Evolutionary conservation across 768 basidiomycete genomes (phyloP), one percentile per base, ranked within the genome.

Genomic region (Psilocybe azurescens): DNA sequence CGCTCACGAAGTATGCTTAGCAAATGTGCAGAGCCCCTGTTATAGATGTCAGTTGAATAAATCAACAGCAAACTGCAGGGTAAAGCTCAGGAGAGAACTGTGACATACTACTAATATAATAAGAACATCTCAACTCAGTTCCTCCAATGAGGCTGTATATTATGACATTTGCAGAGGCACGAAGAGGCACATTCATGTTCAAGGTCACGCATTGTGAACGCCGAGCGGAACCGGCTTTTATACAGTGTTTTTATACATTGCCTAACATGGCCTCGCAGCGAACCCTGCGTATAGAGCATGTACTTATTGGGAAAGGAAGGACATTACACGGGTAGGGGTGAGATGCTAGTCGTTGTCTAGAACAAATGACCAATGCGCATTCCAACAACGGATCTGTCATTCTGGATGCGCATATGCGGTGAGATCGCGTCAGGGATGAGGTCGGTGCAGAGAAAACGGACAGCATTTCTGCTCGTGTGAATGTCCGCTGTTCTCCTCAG

Each of bases 161-260:
- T 20, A 20, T 51, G 36, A 38, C 38, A 52, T n/a, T 13, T 16
- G 41, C n/a, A 44, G 41, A 44, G 41, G 41, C 41, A 44, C 41
- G 14, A 44, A 16, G 41, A 14, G 33, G 33, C 33, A 36, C 32
- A 46, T 24, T n/a, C 57, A 58, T 30, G 29, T 28, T 14, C 36
- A 44, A 7, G 39, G 4, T 18, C 24, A 57, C 38, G 49, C 49
- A 32, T 38, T 36, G 38, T 50, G 58, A 59, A 52, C 28, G 33
- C 58, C 54, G 60, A 61, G 16, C 60, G 60, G 53, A 28, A 55
- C 60, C 60, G 47, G 60, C 47, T 9, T 61, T 61, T 53, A 61
- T 38, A 56, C 20, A 20, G 16, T n/a, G 11, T 49, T 33, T 24
- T 47, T 6, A 48, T 54, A 46, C 8, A 44, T 44, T 44, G 41